Evolutionary conservation across 2,329 filamentous ascomycete genomes (phyloP), one percentile per base, ranked within the genome.

Genomic region (Coniosporium tulheliwenetii): DNA sequence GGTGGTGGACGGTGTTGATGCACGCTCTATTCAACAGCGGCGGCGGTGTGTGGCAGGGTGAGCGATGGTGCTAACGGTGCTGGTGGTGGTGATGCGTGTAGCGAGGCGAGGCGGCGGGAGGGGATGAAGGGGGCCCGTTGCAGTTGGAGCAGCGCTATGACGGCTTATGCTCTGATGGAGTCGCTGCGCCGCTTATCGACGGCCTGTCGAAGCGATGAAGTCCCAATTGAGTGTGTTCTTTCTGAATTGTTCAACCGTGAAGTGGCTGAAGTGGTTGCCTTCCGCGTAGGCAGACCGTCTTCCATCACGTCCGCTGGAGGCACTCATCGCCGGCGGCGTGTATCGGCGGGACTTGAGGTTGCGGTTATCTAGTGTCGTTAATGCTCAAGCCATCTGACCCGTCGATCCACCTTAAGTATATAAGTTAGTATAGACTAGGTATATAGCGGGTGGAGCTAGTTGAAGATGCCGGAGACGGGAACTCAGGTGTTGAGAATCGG

Each of bases 311-410:
- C n/a, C n/a, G n/a, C n/a, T n/a, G n/a, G 7, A 26, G 7, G 19
- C 19, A 26, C 19, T 26, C 19, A 26, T 26, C 19, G 19, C 19
- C 19, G 19, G 19, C 19, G 19, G 19, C 19, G 19, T 26, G 19
- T 26, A 3, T 26, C 19, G 19, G 19, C 19, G 19, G 19, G 19
- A 26, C 19, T 7, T 26, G 7, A 7, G 19, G 19, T 26, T 7
- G 19, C 19, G 19, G 19, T 4, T 7, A 26, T 26, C 19, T 26
- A 26, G 19, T 26, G n/a, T 33, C 19, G 30, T 37, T 39, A 36
- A 15, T 19, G 14, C 31, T 45, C 44, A 45, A 43, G 43, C 41
- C 43, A 45, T 43, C 36, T 45, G 44, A 30, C 39, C 39, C 37
- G 36, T 33, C 29, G 34, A 29, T 19, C 39, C 39, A 16, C 39